Evolutionary conservation across 2,329 filamentous ascomycete genomes (phyloP).

Genomic region (Pseudocercospora cruenta): DNA sequence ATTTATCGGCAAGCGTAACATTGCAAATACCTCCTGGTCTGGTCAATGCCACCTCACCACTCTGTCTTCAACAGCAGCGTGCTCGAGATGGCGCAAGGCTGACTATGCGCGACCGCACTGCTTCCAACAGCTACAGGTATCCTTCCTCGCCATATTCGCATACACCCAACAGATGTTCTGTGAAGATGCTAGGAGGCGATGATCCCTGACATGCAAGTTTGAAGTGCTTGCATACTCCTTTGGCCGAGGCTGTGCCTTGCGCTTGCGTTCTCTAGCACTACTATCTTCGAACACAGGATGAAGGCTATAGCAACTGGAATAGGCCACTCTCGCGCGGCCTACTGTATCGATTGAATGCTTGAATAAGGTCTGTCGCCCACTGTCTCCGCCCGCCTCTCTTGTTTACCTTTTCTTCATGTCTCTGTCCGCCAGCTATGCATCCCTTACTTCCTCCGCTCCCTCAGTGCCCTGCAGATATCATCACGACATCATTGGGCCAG

Average conservation of each 20-base stretch:
- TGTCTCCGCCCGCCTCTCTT: conserved; percentile 2
- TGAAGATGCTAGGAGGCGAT: neutral
- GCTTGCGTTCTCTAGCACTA: neutral
- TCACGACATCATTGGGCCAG: conserved; percentile 8
- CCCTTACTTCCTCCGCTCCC: conserved; percentile 24
- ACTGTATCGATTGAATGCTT: neutral
- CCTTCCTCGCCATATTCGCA: neutral
- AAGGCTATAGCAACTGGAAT: neutral
- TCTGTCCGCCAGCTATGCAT: conserved; percentile 15
- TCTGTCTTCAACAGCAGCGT: neutral
- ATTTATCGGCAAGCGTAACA: neutral
- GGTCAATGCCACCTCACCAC: neutral
- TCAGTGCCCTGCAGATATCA: neutral
- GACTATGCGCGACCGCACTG: neutral
- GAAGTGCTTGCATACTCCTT: conserved; percentile 6
- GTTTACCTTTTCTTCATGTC: conserved; percentile 26
- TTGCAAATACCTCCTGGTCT: neutral
- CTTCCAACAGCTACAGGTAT: neutral
- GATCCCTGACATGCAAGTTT: conserved; percentile 10
- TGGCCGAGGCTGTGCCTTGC: neutral
- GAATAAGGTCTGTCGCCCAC: neutral
- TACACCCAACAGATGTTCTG: neutral
- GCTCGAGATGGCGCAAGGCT: neutral
- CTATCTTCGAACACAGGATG: neutral
- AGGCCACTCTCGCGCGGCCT: neutral